Conservation (phyloP, 1,284 basidiomycete genomes). For the Polyporus tsugae region DNA sequence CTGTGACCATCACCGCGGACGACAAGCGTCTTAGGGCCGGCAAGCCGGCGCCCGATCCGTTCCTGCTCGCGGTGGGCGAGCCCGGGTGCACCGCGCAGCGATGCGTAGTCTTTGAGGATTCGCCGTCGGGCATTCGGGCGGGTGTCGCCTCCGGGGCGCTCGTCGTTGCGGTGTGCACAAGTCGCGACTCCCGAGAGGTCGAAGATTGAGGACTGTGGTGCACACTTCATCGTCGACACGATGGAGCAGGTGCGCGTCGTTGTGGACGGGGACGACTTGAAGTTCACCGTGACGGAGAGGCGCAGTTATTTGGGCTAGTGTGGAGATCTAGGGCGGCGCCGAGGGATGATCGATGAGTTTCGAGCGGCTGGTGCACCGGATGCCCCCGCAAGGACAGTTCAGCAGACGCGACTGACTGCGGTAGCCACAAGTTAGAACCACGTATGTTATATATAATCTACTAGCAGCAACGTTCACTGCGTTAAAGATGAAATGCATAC, state of each 20-base stretch:
- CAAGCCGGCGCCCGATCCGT: slow-evolving; percentile 77
- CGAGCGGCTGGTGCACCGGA: not conserved
- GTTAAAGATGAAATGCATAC: too few relatives aligned
- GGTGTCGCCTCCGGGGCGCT: slow-evolving; percentile 77
- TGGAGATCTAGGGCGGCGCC: not conserved
- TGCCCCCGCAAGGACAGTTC: too few relatives aligned
- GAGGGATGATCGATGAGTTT: not conserved
- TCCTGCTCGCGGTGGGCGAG: slow-evolving; percentile 77
- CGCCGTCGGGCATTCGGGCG: slow-evolving; percentile 76
- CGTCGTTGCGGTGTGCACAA: slow-evolving; percentile 80
- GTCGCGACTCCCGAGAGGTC: slow-evolving; percentile 61
- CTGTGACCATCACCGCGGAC: slow-evolving; percentile 81
- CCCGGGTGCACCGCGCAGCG: slow-evolving; percentile 66
- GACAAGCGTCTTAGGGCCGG: slow-evolving; percentile 73
- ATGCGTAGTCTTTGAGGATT: slow-evolving; percentile 81
- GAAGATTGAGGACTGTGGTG: slow-evolving; percentile 68
- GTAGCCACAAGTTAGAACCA: too few relatives aligned
- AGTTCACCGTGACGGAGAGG: slow-evolving; percentile 39
- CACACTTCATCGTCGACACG: slow-evolving; percentile 71
- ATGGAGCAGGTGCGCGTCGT: slow-evolving; percentile 62
- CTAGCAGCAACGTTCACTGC: too few relatives aligned
- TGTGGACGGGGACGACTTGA: slow-evolving; percentile 48
- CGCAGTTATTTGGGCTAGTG: not conserved
- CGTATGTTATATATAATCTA: too few relatives aligned
- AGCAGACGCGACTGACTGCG: too few relatives aligned